Evolutionary conservation across 2,329 filamentous ascomycete species (phyloP).

Genomic region (Magnaporthales sp.): DNA sequence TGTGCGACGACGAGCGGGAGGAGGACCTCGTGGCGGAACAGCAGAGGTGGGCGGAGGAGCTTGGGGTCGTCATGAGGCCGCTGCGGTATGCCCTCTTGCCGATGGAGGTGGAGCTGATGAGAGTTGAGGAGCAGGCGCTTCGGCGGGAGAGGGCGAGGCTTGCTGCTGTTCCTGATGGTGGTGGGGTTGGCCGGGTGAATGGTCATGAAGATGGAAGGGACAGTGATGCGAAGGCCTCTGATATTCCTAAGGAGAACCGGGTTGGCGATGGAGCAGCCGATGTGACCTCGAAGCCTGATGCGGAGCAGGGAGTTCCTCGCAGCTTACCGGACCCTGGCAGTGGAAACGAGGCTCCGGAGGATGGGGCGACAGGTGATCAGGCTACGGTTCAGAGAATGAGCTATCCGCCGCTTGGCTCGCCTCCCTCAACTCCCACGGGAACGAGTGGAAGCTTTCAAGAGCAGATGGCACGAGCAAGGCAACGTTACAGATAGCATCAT

Average conservation of each 20-base stretch:
- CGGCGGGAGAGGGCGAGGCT: not conserved
- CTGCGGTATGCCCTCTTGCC: not conserved
- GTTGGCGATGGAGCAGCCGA: not conserved
- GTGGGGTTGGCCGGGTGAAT: too few species aligned
- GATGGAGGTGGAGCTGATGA: not conserved
- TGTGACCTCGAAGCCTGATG: not conserved
- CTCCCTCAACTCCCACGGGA: not conserved
- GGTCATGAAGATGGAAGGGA: not conserved
- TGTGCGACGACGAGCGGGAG: not conserved
- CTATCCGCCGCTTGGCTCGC: not conserved
- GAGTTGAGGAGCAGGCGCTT: not conserved
- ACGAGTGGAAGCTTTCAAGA: not conserved
- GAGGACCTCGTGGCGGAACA: not conserved
- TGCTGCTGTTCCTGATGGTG: not conserved
- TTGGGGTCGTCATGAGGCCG: not conserved
- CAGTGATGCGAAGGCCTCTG: not conserved
- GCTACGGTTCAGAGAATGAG: not conserved
- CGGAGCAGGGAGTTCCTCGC: not conserved
- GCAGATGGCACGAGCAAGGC: not conserved
- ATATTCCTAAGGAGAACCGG: not conserved
- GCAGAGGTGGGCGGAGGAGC: not conserved
- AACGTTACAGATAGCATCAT: not conserved
- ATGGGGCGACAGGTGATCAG: not conserved
- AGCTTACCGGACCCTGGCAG: not conserved
- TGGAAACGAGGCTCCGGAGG: not conserved